Conservation (phyloP, 2,329 filamentous ascomycete species). For the Stagonosporopsis cucurbitacearum region DNA sequence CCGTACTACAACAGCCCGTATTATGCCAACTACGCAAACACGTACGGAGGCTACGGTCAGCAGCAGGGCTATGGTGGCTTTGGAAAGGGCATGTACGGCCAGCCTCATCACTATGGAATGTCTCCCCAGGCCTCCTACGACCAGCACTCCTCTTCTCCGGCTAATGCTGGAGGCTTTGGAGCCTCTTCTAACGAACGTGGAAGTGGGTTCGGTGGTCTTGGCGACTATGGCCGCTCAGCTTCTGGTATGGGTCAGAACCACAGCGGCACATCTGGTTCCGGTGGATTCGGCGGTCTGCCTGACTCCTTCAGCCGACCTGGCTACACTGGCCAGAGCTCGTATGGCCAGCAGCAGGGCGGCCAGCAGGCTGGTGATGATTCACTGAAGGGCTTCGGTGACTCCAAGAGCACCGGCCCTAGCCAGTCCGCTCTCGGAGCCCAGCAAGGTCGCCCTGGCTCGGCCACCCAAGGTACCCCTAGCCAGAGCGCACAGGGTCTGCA, state of each 20-base stretch:
- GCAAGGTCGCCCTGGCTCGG: conserved; percentile 68
- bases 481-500: conserved; percentile 61
- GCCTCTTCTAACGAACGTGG: conserved; percentile 56
- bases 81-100: conserved; percentile 67
- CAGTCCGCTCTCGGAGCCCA: conserved; percentile 64
- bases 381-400: conserved; percentile 64
- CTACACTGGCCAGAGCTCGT: conserved; percentile 59
- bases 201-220: conserved; percentile 57
- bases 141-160: conserved; percentile 68
- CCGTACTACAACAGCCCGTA: conserved; percentile 69
- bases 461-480: conserved; percentile 63
- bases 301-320: conserved; percentile 67
- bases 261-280: conserved; percentile 56
- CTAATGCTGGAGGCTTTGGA: conserved; percentile 62
- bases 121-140: conserved; percentile 65
- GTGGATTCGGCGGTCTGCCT: conserved; percentile 60
- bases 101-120: conserved; percentile 67
- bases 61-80: conserved; percentile 59
- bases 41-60: conserved; percentile 63
- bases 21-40: conserved; percentile 68
- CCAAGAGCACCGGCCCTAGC: conserved; percentile 64
- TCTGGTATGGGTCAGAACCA: conserved; percentile 64
- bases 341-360: conserved; percentile 58
- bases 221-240: conserved; percentile 66
- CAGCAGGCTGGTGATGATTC: conserved; percentile 61